Conservation (phyloP, 768 basidiomycete species). For the Boletus rex-veris region DNA sequence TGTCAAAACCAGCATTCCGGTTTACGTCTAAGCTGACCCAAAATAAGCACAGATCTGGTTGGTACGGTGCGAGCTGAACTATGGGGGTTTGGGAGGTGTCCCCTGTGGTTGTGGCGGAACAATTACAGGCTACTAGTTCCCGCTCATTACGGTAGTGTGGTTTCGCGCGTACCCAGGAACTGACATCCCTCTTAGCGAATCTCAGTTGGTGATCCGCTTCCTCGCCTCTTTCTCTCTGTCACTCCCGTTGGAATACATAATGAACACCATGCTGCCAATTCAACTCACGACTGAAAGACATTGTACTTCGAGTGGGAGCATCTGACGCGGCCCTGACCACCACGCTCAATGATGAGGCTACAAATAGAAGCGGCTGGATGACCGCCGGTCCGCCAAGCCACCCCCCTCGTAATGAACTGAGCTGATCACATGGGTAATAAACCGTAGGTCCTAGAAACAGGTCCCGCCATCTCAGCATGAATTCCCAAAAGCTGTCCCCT, state of each 20-base stretch:
- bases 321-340: conserved; percentile 5
- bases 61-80: not conserved
- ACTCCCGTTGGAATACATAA: conserved; percentile 16
- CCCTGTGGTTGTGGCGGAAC: conserved; percentile 16
- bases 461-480: not conserved
- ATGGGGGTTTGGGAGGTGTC: conserved; percentile 4
- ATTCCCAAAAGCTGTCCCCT: not conserved
- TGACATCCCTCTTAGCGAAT: conserved; percentile 17
- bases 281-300: not conserved
- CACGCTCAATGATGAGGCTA: conserved; percentile 1
- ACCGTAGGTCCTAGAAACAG: conserved; percentile 2
- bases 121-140: conserved; percentile 8
- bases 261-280: not conserved
- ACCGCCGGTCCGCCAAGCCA: conserved; percentile 16
- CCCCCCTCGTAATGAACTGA: conserved; percentile 21
- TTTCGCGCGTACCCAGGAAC: conserved; percentile 20
- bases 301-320: not conserved
- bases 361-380: conserved; percentile 16
- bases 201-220: conserved; percentile 21
- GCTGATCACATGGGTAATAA: conserved; percentile 14
- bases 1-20: not conserved
- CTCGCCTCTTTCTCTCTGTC: not conserved
- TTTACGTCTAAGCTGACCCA: conserved; percentile 16
- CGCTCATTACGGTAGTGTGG: conserved; percentile 28
- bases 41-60: not conserved